These are phyloP conservation scores for Suillus alpinus DNA, from an alignment of 768 basidiomycete genomes.

Conservation along the genomic window DNA sequence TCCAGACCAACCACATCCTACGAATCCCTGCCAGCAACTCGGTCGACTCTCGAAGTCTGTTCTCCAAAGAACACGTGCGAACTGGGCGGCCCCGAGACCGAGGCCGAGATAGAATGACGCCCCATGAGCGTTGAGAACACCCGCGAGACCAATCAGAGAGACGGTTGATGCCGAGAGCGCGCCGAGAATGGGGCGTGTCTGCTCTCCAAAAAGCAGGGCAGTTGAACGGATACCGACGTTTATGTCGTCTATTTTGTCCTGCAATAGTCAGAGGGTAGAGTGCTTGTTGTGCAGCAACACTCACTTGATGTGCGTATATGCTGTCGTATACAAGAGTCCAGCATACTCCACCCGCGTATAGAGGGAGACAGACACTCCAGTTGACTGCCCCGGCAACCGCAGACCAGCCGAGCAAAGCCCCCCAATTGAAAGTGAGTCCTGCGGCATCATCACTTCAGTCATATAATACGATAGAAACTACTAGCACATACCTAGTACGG, in stretches of 20 bases:
- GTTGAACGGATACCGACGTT: constrained; percentile 89
- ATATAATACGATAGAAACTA: neutral
- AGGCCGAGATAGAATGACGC: constrained; percentile 78
- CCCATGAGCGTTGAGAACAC: constrained; percentile 75
- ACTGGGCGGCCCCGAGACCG: constrained; percentile 68
- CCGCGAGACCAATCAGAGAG: constrained; percentile 74
- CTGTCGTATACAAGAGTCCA: constrained; percentile 98
- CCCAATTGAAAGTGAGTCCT: constrained; percentile 99
- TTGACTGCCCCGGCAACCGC: constrained; percentile 80
- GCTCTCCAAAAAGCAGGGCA: constrained; percentile 82
- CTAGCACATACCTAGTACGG: constrained; percentile 72
- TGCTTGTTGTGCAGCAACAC: constrained; percentile 7
- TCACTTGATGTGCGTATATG: constrained; percentile 95
- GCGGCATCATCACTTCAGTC: neutral
- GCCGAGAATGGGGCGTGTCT: constrained; percentile 71
- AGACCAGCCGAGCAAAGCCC: constrained; percentile 93
- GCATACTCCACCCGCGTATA: constrained; percentile 85
- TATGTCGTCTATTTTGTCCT: constrained; percentile 94
- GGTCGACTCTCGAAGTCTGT: constrained; percentile 74
- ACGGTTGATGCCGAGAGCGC: constrained; percentile 73
- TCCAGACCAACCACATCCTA: constrained; percentile 84
- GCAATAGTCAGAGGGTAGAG: constrained; percentile 2
- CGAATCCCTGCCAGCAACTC: constrained; percentile 91
- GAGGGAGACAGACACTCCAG: constrained; percentile 80
- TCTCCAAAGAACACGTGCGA: constrained; percentile 68